Conservation (phyloP, 2,329 filamentous ascomycete species). For the Ampelomyces quisqualis region DNA sequence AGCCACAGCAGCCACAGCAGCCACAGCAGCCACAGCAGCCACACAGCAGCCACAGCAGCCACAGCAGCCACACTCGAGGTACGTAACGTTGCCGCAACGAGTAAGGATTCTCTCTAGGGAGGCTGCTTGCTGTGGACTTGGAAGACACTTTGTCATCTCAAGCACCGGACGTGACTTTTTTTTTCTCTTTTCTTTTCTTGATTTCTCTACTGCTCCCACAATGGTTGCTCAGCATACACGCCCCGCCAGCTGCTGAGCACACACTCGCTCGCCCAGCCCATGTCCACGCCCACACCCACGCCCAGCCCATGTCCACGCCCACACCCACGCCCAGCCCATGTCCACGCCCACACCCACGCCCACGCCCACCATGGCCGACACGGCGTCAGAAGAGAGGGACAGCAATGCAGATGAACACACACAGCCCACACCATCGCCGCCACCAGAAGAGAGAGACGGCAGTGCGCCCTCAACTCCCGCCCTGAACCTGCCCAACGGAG, state of each 20-base stretch:
- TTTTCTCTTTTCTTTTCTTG: constrained; percentile 6
- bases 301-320: too few relatives aligned
- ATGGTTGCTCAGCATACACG: constrained; percentile 26
- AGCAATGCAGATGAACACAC: constrained; percentile 13
- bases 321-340: too few relatives aligned
- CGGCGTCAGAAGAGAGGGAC: constrained; percentile 18
- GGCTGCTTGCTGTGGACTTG: too few relatives aligned
- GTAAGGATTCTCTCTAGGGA: constrained; percentile 34
- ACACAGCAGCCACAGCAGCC: constrained; percentile 4
- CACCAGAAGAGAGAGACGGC: constrained; percentile 9
- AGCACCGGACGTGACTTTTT: constrained; percentile 3
- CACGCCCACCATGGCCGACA: constrained; percentile 40
- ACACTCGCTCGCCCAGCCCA: too few relatives aligned
- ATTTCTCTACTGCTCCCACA: constrained; percentile 22
- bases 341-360: too few relatives aligned
- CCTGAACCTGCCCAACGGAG: constrained; percentile 25
- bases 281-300: too few relatives aligned
- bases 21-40: constrained; percentile 4
- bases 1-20: constrained; percentile 6
- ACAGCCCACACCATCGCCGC: constrained; percentile 5
- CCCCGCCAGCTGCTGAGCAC: constrained; percentile 23
- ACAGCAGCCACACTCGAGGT: constrained; percentile 19
- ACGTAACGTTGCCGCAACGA: constrained; percentile 18
- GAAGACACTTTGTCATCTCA: constrained; percentile 31
- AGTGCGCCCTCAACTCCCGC: constrained; percentile 23